Evolutionary conservation across 1,284 basidiomycete species (phyloP), one percentile per base, ranked within the genome.

Genomic region (Farysia itapuensis): DNA sequence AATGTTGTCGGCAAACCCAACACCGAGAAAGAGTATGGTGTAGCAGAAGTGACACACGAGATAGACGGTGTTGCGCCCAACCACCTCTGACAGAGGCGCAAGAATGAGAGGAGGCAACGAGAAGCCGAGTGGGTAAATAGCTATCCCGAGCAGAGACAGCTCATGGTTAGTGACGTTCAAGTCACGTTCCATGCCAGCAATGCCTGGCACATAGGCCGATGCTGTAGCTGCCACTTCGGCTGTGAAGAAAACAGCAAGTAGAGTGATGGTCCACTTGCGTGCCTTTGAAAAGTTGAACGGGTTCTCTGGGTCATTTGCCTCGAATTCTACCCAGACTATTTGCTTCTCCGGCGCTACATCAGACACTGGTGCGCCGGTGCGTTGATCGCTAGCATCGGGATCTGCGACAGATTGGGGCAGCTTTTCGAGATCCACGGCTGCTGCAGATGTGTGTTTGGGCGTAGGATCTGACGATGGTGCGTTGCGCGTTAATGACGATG

Each of bases 31-130:
- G n/a, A 72, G 52, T 12, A 75, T 35, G 11, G 60, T 54, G 21
- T 77, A 70, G 85, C 86, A 4, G 82, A 80, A 41, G 84, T 65
- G 8, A 77, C 82, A 84, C 32, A 77, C 80, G 28, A 87, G 72
- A 65, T 88, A 89, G 13, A 88, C 77, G 22, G 85, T 85, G 39
- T 82, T 82, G 25, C 88, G 77, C 1, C 88, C 88, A 56, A 88
- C 84, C 67, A 89, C 88, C 71, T 89, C 88, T 49, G 85, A 86
- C 53, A 89, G 82, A 1, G 87, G 85, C 11, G 69, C 69, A 4
- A 72, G 57, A 3, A 88, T 79, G 9, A 90, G 81, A 0, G 88
- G 88, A 2, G 85, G 81, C 15, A 87, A 52, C 1, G 81, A 85
- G 58, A 88, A 89, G 1, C 87, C 87, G 22, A 88, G 77, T 5